Evolutionary conservation across 352 stramenopile genomes (phyloP), one percentile per base, ranked within the genome.

Genomic region (Phytophthora melonis): DNA sequence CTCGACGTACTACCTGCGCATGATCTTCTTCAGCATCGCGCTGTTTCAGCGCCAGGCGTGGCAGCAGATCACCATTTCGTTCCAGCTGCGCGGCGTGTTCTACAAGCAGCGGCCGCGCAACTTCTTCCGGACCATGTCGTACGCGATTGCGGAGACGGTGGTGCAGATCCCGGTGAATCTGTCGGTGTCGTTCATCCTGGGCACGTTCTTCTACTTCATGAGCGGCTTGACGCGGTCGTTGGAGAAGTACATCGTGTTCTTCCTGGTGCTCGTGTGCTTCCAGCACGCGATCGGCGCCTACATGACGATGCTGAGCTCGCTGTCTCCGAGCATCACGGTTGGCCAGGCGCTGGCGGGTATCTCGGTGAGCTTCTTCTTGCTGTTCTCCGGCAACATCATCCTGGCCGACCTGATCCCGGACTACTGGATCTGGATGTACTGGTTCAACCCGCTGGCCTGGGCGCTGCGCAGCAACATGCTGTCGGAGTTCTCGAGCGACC

Each of bases 81-180:
- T 92, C 58, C 72, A 84, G 80, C 53, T 97, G 41, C 88, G 93
- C 19, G 72, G 84, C 25, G 93, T 97, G 21, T 97, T 95, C 70
- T 97, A 97, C 86, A 97, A 97, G 74, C 93, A 98, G 49, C 83
- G 84, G 0, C 81, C 93, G 34, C 82, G 86, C 23, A 98, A 98
- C 79, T 98, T 98, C 68, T 98, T 97, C 73, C 86, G 89, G 2
- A 92, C 92, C 3, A 80, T 79, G 3, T 91, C 89, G 34, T 98
- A 97, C 61, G 70, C 91, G 5, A 87, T 97, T 65, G 93, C 84
- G 1, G 80, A 86, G 30, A 80, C 63, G 60, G 63, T 91, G 9
- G 79, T 94, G 21, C 79, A 89, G 68, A 83, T 91, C n/a, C 78
- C 88, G 10, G 83, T 94, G 59, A 85, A 88, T 77, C 80, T 98